Percentiles rank a stretch among this genome's conserved stretches.
Evolutionary conservation across 768 basidiomycete species (phyloP).

Genomic region (Coprinopsis marcescibilis): DNA sequence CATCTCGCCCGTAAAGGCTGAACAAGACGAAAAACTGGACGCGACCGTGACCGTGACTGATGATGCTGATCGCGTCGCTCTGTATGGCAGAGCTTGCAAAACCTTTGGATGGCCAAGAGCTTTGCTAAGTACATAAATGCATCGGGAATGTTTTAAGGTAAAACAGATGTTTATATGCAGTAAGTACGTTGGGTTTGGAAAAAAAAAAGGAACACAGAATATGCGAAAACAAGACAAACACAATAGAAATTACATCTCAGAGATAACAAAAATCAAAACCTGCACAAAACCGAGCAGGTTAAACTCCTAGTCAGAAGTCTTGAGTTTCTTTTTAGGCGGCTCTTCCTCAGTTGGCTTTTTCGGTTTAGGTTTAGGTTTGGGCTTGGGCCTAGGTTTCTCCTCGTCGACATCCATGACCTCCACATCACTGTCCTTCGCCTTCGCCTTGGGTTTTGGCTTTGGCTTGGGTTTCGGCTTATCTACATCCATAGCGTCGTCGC

Average conservation of each 20-base stretch:
- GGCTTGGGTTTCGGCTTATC: constrained; percentile 40
- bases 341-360: constrained; percentile 37
- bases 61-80: too few relatives aligned
- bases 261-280: constrained; percentile 10
- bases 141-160: too few relatives aligned
- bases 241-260: constrained; percentile 8
- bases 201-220: neutral
- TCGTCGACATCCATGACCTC: constrained; percentile 46
- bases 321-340: constrained; percentile 73
- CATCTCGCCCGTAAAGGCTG: too few relatives aligned
- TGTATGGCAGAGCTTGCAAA: too few relatives aligned
- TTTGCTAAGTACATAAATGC: too few relatives aligned
- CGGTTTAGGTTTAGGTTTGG: constrained; percentile 33
- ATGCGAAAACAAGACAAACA: constrained; percentile 12
- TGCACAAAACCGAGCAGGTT: too few relatives aligned
- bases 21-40: too few relatives aligned
- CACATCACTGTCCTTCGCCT: constrained; percentile 30
- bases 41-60: too few relatives aligned
- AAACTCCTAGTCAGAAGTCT: constrained; percentile 38
- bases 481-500: constrained; percentile 43
- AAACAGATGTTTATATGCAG: too few relatives aligned
- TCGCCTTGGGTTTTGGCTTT: constrained; percentile 30
- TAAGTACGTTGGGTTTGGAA: too few relatives aligned
- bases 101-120: too few relatives aligned
- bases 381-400: constrained; percentile 39